Percentiles rank a stretch among this genome's conserved stretches.
Evolutionary conservation across 1,284 basidiomycete species (phyloP).

Genomic region (Kalmanozyma brasiliensis): DNA sequence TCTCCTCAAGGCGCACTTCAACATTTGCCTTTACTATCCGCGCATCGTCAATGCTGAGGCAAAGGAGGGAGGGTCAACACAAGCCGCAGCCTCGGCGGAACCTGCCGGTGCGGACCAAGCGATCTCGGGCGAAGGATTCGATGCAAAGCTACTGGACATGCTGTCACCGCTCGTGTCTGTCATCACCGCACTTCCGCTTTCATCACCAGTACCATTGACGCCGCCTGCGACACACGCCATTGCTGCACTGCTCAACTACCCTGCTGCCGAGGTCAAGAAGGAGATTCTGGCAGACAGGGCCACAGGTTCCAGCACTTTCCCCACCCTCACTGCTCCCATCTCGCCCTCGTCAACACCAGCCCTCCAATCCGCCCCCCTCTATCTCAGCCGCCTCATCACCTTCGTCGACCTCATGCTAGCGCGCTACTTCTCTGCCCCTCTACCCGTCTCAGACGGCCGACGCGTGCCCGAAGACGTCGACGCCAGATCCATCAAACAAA

Average conservation of each 20-base stretch:
- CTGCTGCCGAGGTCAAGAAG: constrained; percentile 28
- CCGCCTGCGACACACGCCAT: constrained; percentile 60
- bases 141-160: constrained; percentile 40
- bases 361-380: constrained; percentile 19
- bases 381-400: constrained; percentile 25
- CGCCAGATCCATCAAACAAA: constrained; percentile 22
- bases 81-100: constrained; percentile 3
- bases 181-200: constrained; percentile 29
- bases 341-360: constrained; percentile 26
- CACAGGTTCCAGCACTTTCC: not conserved
- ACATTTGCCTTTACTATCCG: constrained; percentile 61
- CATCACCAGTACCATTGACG: constrained; percentile 37
- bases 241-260: constrained; percentile 59
- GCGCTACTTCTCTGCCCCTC: constrained; percentile 27
- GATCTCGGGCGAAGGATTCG: constrained; percentile 45
- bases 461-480: constrained; percentile 42
- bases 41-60: constrained; percentile 35
- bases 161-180: constrained; percentile 45
- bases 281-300: constrained; percentile 4
- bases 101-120: constrained; percentile 5
- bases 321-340: constrained; percentile 14
- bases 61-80: constrained; percentile 15
- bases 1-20: constrained; percentile 60
- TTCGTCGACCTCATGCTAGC: constrained; percentile 39
- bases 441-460: constrained; percentile 10